Percentiles rank a stretch among this genome's conserved stretches.
Evolutionary conservation across 73 alveolate species (phyloP).

Genomic region (Paramecium sonneborni): DNA sequence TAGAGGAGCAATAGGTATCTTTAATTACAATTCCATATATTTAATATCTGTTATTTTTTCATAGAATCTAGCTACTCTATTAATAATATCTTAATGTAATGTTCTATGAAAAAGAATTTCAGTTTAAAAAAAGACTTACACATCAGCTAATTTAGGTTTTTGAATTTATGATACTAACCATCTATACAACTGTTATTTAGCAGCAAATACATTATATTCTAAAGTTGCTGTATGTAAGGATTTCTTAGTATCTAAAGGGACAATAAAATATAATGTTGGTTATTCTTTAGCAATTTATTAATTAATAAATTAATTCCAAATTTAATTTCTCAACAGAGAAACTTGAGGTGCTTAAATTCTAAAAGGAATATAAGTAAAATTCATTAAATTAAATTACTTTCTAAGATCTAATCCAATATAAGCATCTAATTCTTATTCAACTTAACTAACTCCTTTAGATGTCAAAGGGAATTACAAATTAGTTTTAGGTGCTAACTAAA

Average conservation of each 20-base stretch:
- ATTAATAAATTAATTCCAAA: background rate
- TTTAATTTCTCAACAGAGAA: background rate
- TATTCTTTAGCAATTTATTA: background rate
- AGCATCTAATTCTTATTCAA: background rate
- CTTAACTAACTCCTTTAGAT: background rate
- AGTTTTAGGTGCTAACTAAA: background rate
- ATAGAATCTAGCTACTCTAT: background rate
- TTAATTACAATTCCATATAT: background rate
- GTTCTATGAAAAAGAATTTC: background rate
- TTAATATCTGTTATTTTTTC: background rate
- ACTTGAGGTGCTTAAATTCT: background rate
- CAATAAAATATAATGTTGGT: background rate
- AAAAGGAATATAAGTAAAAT: background rate
- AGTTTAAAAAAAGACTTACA: background rate
- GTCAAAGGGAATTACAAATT: background rate
- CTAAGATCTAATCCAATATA: background rate
- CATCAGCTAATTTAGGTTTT: background rate
- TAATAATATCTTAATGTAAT: background rate
- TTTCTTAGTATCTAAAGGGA: background rate
- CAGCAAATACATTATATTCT: constrained; percentile 1
- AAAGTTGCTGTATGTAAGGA: background rate
- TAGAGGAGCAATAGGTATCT: background rate
- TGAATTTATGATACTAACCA: background rate
- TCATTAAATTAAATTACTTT: background rate
- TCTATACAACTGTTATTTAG: background rate